phyloP scores from a whole-genome alignment of 257 asterid species.

The Paulownia fortunei region DNA sequence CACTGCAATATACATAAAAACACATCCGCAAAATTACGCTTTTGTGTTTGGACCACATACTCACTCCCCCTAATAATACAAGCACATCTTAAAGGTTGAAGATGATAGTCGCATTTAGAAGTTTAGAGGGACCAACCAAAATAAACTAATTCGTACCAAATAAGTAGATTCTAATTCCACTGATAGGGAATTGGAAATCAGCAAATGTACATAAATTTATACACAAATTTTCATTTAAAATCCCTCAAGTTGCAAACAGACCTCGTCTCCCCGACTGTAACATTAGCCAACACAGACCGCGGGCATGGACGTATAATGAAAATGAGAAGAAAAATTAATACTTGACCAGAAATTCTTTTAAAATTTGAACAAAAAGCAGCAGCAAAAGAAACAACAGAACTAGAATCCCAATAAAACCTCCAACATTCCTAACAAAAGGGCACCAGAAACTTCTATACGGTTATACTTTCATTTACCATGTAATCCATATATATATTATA shows the following conservation, averaged over 20 bases:
- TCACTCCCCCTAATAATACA: background rate
- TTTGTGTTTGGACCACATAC: background rate
- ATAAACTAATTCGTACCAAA: background rate
- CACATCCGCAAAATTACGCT: background rate
- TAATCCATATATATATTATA: background rate
- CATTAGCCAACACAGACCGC: background rate
- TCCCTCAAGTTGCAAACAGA: background rate
- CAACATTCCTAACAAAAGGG: background rate
- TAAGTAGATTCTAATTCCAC: background rate
- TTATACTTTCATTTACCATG: background rate
- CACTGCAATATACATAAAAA: background rate
- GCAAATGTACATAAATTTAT: background rate
- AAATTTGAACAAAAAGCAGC: background rate
- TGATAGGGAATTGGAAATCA: background rate
- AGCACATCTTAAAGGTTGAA: background rate
- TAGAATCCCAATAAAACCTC: background rate
- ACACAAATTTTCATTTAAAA: background rate
- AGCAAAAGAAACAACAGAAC: background rate
- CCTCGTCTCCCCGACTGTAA: background rate
- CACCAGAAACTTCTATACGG: background rate
- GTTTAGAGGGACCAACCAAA: background rate
- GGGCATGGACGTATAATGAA: background rate
- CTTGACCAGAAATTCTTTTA: slow-evolving; percentile 17
- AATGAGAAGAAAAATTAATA: background rate
- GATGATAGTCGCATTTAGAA: background rate